Percentiles rank a stretch among this genome's conserved stretches.
These are phyloP conservation scores for Russula foetens DNA, from an alignment of 768 basidiomycete genomes.

Conservation along the genomic window DNA sequence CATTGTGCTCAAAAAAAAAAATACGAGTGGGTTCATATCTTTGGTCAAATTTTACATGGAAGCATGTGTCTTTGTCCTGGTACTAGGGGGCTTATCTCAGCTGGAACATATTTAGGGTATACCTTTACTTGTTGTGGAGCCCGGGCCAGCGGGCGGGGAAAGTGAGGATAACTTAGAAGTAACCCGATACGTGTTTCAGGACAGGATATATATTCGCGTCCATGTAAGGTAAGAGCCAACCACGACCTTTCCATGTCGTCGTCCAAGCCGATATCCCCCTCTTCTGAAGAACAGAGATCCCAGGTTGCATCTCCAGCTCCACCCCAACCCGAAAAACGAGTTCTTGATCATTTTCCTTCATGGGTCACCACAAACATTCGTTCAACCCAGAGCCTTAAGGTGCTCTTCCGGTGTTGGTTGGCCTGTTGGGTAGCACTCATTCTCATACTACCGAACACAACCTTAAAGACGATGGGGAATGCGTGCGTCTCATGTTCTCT, in stretches of 20 bases:
- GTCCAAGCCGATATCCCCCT: constrained; percentile 1
- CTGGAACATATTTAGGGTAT: no score
- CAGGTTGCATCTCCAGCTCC: not conserved
- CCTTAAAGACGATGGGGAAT: constrained; percentile 32
- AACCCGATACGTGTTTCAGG: no score
- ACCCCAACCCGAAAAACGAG: not conserved
- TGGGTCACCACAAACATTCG: constrained; percentile 34
- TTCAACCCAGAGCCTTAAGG: constrained; percentile 31
- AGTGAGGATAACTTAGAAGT: no score
- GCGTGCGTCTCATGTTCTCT: constrained; percentile 29
- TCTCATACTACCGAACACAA: constrained; percentile 33
- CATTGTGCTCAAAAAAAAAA: no score
- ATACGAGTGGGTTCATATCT: no score
- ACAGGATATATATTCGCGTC: no score
- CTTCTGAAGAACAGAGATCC: not conserved
- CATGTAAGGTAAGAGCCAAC: no score
- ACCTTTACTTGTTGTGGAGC: no score
- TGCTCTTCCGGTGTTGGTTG: constrained; percentile 35
- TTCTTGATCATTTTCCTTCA: constrained; percentile 29
- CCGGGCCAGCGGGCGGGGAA: no score
- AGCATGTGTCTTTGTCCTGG: no score
- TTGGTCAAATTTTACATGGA: no score
- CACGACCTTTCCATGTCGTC: constrained; percentile 6
- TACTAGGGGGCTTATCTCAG: no score
- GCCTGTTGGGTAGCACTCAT: constrained; percentile 33